Conservation (phyloP, 768 basidiomycete species). For the Russula vinacea region DNA sequence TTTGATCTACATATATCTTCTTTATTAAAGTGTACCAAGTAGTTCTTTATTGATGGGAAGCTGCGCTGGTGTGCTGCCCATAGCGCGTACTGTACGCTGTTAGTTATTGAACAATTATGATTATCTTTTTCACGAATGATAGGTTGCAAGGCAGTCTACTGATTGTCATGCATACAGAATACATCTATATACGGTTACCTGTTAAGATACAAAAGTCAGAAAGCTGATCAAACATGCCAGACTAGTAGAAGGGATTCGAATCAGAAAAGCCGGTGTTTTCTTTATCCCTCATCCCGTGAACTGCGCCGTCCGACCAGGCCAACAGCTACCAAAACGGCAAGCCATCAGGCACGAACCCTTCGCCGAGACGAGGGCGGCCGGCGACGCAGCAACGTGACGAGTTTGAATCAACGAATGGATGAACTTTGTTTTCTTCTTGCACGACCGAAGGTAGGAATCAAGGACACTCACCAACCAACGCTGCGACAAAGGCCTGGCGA, state of each 20-base stretch:
- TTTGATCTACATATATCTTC: conserved; percentile 2
- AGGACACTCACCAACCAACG: conserved; percentile 5
- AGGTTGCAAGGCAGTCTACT: neutral
- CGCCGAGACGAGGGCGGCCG: conserved; percentile 21
- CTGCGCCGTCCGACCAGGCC: conserved; percentile 15
- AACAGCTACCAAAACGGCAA: conserved; percentile 26
- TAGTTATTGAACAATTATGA: conserved; percentile 14
- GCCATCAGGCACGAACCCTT: conserved; percentile 8
- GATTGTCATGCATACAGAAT: neutral
- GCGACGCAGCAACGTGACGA: conserved; percentile 14
- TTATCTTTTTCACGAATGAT: too few relatives aligned
- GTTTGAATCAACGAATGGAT: conserved; percentile 32
- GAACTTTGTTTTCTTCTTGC: conserved; percentile 30
- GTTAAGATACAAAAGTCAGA: conserved; percentile 6
- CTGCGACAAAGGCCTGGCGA: too few relatives aligned
- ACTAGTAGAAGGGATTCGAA: neutral
- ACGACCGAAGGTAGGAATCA: neutral
- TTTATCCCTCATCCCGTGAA: conserved; percentile 18
- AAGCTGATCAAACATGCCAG: neutral
- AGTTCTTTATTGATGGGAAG: conserved; percentile 9
- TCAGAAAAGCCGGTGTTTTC: conserved; percentile 32
- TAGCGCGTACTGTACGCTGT: conserved; percentile 15
- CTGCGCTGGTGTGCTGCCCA: neutral
- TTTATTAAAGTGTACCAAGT: conserved; percentile 17
- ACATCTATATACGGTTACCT: conserved; percentile 4